These are phyloP conservation scores for Candida sphagnicola DNA, from an alignment of 805 yeast genomes.

Conservation along the genomic window DNA sequence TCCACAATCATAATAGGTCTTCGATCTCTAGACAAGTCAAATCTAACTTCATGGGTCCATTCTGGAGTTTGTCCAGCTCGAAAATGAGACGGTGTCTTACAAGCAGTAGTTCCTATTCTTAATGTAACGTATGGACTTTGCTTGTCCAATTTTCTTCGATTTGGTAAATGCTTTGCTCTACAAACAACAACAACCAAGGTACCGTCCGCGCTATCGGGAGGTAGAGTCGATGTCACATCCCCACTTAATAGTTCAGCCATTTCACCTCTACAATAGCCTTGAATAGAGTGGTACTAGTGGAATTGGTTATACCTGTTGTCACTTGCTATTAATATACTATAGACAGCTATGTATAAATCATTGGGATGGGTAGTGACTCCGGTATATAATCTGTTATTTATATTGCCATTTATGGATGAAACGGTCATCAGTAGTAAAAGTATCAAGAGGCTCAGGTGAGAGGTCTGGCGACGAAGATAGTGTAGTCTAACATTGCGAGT, in stretches of 20 bases:
- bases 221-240: background rate
- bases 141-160: conserved; percentile 80
- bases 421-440: no score
- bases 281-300: no score
- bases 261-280: no score
- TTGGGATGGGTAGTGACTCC: no score
- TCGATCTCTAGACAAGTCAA: conserved; percentile 59
- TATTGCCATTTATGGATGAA: no score
- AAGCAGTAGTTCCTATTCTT: conserved; percentile 76
- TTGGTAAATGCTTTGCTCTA: conserved; percentile 82
- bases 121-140: conserved; percentile 89
- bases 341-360: no score
- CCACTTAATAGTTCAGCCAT: background rate
- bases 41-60: conserved; percentile 77
- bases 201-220: conserved; percentile 41
- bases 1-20: conserved; percentile 65
- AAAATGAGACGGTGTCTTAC: conserved; percentile 69
- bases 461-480: no score
- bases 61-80: conserved; percentile 94
- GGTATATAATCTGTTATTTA: no score
- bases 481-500: no score
- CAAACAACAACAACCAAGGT: conserved; percentile 71
- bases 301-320: no score
- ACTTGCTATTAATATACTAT: no score
- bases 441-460: no score